phyloP scores from a whole-genome alignment of 1,139 yeast species.

The Debaryomyces psychrophilus region DNA sequence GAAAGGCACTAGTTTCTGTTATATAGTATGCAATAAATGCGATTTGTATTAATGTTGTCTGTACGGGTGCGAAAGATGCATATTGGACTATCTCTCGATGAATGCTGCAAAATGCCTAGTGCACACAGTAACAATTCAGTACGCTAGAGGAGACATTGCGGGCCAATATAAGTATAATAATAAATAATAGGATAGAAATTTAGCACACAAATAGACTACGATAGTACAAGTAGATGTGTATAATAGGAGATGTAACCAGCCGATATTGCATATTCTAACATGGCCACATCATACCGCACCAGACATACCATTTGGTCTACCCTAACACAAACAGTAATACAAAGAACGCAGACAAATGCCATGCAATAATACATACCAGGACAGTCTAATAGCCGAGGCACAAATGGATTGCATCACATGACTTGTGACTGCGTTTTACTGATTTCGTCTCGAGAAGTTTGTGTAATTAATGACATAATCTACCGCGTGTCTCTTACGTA shows the following conservation, averaged over 20 bases:
- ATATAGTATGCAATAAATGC: not conserved
- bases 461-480: conserved; percentile 9
- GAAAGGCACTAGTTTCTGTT: conserved; percentile 6
- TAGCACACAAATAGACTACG: too few relatives aligned
- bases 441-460: not conserved
- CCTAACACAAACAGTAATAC: too few relatives aligned
- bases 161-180: too few relatives aligned
- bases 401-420: not conserved
- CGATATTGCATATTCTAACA: too few relatives aligned
- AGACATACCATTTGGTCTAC: not conserved
- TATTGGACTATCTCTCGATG: not conserved
- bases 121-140: too few relatives aligned
- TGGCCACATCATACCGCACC: not conserved
- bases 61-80: not conserved
- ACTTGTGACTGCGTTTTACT: conserved; percentile 15
- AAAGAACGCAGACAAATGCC: too few relatives aligned
- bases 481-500: not conserved
- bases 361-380: too few relatives aligned
- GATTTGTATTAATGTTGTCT: not conserved
- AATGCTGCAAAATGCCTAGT: not conserved
- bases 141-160: too few relatives aligned
- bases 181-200: too few relatives aligned
- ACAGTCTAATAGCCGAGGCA: not conserved
- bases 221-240: too few relatives aligned
- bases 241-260: too few relatives aligned